These are phyloP conservation scores for Carex sylvatica DNA, from an alignment of 202 grass and related monocot species.

Conservation along the genomic window DNA sequence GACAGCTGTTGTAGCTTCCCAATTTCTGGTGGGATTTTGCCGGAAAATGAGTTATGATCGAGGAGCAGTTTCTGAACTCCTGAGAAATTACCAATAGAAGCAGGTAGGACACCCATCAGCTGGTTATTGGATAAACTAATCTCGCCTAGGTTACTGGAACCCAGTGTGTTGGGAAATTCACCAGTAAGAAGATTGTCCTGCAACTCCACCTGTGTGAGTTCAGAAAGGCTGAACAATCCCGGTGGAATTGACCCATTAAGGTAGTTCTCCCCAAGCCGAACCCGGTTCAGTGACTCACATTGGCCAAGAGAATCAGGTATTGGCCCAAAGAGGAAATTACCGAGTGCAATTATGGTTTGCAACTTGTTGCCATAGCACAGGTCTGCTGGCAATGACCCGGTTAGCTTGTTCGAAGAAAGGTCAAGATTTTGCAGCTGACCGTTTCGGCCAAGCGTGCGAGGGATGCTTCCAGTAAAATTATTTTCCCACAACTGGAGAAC, in stretches of 20 bases:
- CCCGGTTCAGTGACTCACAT: slow-evolving; percentile 60
- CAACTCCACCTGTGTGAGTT: slow-evolving; percentile 85
- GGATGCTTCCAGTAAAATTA: slow-evolving; percentile 91
- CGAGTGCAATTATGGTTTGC: slow-evolving; percentile 73
- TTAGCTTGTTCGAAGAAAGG: slow-evolving; percentile 88
- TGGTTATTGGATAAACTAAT: slow-evolving; percentile 94
- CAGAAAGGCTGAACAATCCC: slow-evolving; percentile 65
- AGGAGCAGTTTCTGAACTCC: slow-evolving; percentile 83
- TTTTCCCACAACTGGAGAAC: slow-evolving; percentile 99
- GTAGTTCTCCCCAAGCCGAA: slow-evolving; percentile 95
- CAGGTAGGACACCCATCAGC: slow-evolving; percentile 58
- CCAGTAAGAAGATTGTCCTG: slow-evolving; percentile 87
- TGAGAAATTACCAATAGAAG: slow-evolving; percentile 80
- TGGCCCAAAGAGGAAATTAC: slow-evolving; percentile 81
- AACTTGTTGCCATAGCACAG: slow-evolving; percentile 73
- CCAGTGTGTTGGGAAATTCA: slow-evolving; percentile 50
- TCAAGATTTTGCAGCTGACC: slow-evolving; percentile 73
- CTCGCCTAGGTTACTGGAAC: slow-evolving; percentile 51
- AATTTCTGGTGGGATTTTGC: slow-evolving; percentile 65
- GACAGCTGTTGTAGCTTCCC: slow-evolving; percentile 77
- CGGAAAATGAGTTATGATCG: slow-evolving; percentile 77
- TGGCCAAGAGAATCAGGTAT: slow-evolving; percentile 73
- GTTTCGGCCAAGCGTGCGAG: slow-evolving; percentile 57
- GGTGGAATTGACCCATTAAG: slow-evolving; percentile 79
- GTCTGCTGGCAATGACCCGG: slow-evolving; percentile 70